Conservation (phyloP, 495 filamentous ascomycete genomes). For the Elaphomyces granulatus region DNA sequence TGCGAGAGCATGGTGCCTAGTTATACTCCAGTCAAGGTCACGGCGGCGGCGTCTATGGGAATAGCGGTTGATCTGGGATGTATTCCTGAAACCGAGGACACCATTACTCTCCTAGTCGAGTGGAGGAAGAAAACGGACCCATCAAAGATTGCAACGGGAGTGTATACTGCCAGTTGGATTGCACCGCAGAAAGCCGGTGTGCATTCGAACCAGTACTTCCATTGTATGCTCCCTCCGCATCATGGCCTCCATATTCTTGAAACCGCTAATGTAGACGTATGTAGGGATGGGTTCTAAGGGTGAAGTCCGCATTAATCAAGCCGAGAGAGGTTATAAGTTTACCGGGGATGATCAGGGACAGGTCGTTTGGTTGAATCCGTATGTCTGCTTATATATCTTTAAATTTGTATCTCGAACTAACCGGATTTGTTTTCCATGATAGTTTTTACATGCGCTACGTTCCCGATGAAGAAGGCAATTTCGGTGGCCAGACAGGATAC, state of each 20-base stretch:
- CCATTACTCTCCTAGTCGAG: conserved; percentile 76
- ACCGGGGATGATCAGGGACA: conserved; percentile 58
- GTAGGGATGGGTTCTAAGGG: conserved; percentile 62
- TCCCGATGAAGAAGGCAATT: conserved; percentile 90
- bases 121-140: conserved; percentile 63
- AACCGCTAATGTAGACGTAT: conserved; percentile 1
- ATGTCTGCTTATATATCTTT: conserved; percentile 5
- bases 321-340: conserved; percentile 90
- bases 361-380: conserved; percentile 73
- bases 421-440: neutral
- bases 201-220: conserved; percentile 92
- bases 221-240: conserved; percentile 34
- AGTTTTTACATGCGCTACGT: conserved; percentile 94
- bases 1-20: conserved; percentile 79
- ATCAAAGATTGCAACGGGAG: conserved; percentile 62
- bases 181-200: conserved; percentile 84
- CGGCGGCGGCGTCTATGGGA: conserved; percentile 59
- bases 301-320: conserved; percentile 83
- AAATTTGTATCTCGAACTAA: neutral
- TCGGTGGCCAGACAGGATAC: conserved; percentile 80
- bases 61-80: conserved; percentile 63
- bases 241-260: neutral
- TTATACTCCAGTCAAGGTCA: conserved; percentile 65
- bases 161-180: conserved; percentile 91
- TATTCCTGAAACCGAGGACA: conserved; percentile 70